Conservation (phyloP, 2,329 filamentous ascomycete genomes). For the Neofusicoccum sp. region DNA sequence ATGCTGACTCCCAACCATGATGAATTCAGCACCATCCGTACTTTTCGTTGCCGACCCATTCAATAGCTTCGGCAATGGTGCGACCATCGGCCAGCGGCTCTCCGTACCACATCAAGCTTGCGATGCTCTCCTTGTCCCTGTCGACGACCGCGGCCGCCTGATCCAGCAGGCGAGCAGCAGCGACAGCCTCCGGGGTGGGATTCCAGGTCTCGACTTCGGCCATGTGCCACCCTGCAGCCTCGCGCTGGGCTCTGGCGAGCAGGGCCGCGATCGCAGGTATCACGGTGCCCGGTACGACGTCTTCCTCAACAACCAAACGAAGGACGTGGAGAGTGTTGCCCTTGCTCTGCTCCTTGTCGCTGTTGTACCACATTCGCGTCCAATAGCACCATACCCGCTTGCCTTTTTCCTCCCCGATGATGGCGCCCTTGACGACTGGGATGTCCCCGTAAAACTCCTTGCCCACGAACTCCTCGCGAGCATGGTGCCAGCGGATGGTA, state of each 20-base stretch:
- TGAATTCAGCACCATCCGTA: constrained; percentile 69
- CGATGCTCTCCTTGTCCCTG: constrained; percentile 65
- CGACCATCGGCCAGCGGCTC: constrained; percentile 42
- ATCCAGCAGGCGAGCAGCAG: constrained; percentile 47
- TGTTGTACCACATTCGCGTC: constrained; percentile 63
- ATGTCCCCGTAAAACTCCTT: constrained; percentile 57
- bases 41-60: constrained; percentile 76
- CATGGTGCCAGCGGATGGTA: constrained; percentile 73
- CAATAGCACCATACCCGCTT: constrained; percentile 72
- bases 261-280: constrained; percentile 61
- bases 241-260: constrained; percentile 63
- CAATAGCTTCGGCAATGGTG: constrained; percentile 50
- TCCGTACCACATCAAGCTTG: constrained; percentile 71
- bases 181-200: constrained; percentile 55
- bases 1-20: background rate
- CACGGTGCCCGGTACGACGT: constrained; percentile 24
- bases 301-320: constrained; percentile 56
- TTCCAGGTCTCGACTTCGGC: constrained; percentile 79
- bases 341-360: constrained; percentile 50
- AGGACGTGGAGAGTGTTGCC: constrained; percentile 70
- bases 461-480: constrained; percentile 76
- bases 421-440: constrained; percentile 68
- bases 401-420: constrained; percentile 53
- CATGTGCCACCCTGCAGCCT: constrained; percentile 72
- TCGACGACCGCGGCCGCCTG: constrained; percentile 50